Base-by-base conservation (phyloP, 2,329 filamentous ascomycete genomes). In the Diplodia scrobiculata region DNA sequence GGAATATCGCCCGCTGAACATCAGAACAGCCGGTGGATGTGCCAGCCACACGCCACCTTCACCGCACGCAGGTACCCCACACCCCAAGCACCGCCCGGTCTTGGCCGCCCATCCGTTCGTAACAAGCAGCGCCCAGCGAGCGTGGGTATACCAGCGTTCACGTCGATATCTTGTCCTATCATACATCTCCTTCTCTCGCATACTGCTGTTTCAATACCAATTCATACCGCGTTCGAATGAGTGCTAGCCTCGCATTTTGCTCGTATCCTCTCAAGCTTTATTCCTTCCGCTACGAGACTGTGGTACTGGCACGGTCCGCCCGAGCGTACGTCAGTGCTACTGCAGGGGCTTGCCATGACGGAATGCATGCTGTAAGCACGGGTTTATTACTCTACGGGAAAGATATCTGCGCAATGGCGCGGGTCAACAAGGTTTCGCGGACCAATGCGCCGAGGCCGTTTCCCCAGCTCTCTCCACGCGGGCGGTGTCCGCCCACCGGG, bases 381-480 rank as follows among this genome's bases (percentile, higher is more conserved):
- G 58, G 29, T 45, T 36, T 62, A 7, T 25, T 50, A 62, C 58
- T 29, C 27, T 48, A 41, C n/a, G 38, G 55, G 55, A 62, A 62
- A 36, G 41, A 27, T 10, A 4, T 62, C 45, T 17, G 34, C 38
- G 41, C 14, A 47, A 60, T 60, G 55, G 55, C 55, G 55, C 55
- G 29, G 29, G 13, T 34, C 17, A 25, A 48, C 47, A 41, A 21
- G 60, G 47, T 53, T 63, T 53, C 60, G 48, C 48, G 60, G 21
- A 45, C 34, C 32, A 63, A 53, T 63, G 60, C 34, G 41, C 60
- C 60, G 60, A 63, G 60, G 48, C 32, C 34, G 45, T 45, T 63
- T 52, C 60, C 48, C 60, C 60, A 63, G 50, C 13, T 53, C 60
- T 63, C 60, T 53, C 60, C 60, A 63, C 48, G 36, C 48, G 60